phyloP scores from a whole-genome alignment of 1,284 basidiomycete species.

The Phylloporus sp. region DNA sequence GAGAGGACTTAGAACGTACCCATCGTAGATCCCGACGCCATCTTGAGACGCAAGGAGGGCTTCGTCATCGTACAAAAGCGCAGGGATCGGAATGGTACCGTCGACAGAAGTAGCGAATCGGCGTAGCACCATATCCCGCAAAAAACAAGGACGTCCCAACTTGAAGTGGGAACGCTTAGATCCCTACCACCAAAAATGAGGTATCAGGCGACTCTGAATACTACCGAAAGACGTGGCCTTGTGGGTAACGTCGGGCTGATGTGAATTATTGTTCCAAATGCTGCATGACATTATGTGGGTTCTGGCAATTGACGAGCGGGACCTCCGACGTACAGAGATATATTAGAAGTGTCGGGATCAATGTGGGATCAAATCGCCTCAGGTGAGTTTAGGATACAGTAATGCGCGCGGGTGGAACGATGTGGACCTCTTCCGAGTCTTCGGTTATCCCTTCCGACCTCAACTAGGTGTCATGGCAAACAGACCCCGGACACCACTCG shows the following conservation, averaged over 20 bases:
- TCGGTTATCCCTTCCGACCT: constrained; percentile 9
- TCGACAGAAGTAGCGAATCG: constrained; percentile 61
- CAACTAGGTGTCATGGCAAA: constrained; percentile 12
- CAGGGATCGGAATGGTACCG: constrained; percentile 73
- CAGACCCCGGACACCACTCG: constrained; percentile 26
- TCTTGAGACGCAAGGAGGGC: constrained; percentile 75
- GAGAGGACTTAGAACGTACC: constrained; percentile 54
- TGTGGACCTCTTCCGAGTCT: background rate
- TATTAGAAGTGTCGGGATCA: constrained; percentile 5
- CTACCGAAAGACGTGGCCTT: constrained; percentile 17
- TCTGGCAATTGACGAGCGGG: constrained; percentile 16
- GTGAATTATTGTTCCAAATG: constrained; percentile 8
- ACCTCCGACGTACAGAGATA: constrained; percentile 16
- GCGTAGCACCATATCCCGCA: constrained; percentile 51
- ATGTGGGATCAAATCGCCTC: constrained; percentile 14
- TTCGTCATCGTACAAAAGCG: constrained; percentile 81
- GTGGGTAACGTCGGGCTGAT: constrained; percentile 11
- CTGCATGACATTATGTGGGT: constrained; percentile 11
- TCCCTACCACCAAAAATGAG: constrained; percentile 1
- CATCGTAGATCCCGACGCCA: constrained; percentile 86
- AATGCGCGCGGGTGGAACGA: constrained; percentile 12
- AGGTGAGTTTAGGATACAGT: constrained; percentile 28
- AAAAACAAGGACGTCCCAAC: constrained; percentile 11
- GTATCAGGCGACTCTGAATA: constrained; percentile 10
- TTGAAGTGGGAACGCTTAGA: constrained; percentile 5